Base-by-base conservation (phyloP, 108 stramenopile genomes). In the Conticribra guillardii region DNA sequence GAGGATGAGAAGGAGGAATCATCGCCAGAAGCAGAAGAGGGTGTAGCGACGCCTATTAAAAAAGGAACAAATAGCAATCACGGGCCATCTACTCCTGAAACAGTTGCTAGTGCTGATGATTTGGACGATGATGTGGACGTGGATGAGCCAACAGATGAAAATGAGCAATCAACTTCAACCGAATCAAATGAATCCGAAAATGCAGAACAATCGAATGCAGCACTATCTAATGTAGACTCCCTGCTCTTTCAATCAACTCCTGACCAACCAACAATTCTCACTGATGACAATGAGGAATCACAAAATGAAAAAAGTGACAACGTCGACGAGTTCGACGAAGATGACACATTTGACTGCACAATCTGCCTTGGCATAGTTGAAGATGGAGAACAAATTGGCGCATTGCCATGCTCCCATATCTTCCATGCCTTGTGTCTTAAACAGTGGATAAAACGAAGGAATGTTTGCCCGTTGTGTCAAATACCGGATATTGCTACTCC, bases 391-490 rank as follows among this genome's bases (percentile, higher is more conserved):
- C 57, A 73, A 9, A 83, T 92, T 30, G 86, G 91, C 23, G 73
- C 69, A 30, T 60, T 89, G 4, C 57, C 67, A 1, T 92, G 91
- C 59, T 55, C 67, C 0, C 91, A 92, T 53, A 60, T 83, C 17
- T 92, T 88, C 57, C 91, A 92, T 55, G 73, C 65, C 14, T 83
- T 86, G 18, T 92, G 91, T 44, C 62, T 92, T 29, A 76, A 77
- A 54, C 46, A 75, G 48, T 92, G 91, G 91, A 70, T 92, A 24
- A 45, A 54, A 33, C 74, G 87, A 24, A 64, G 75, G 26, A 94
- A 94, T 76, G 68, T 65, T 26, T 94, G 92, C 67, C 92, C 92
- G 14, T 56, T 94, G 21, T 94, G 92, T 60, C 83, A 87, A 58
- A 24, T 56, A 18, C 28, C 59, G 28, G 76, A 85, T 45, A 70